Base-by-base conservation (phyloP, 371 early-diverging fungal genomes). In the Smittium culicis region DNA sequence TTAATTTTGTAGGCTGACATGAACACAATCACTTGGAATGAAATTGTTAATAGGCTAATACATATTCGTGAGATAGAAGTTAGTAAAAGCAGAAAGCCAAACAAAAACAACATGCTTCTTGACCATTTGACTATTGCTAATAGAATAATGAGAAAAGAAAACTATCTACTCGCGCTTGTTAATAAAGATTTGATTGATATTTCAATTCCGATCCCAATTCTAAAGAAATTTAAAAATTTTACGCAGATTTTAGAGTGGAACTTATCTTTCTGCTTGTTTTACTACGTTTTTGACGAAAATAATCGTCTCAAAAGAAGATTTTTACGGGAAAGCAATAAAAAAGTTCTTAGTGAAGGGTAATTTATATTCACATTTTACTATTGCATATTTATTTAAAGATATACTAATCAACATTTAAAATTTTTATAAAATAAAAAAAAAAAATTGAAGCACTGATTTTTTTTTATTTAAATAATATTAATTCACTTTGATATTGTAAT, bases 141-240 rank as follows among this genome's bases (percentile, higher is more conserved):
- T 74, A 85, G 96, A 34, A 95, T 98, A 67, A 85, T 97, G 89
- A 87, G 97, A n/a, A 83, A 87, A 66, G 99, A 98, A 54, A 98
- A 98, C 76, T 97, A 94, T 73, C 74, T 96, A 78, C 87, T 97
- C 67, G 96, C 95, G 8, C 73, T 98, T 60, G 88, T 95, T 76
- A 94, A 95, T 81, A 91, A 91, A 71, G 91, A 94, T 34, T 67
- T 92, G 25, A 75, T 98, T 27, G 81, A 94, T 66, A 79, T 95
- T 25, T 75, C 82, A 0, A 79, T 89, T 2, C 91, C 92, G 0
- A 32, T 85, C 17, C 83, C 79, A 25, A 79, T 76, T 25, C 71
- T 80, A 25, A 65, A 78, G 31, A 73, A 72, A 33, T 74, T 79
- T 1, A 78, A 76, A 35, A 79, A 83, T 25, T 81, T 93, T 70